A percentile compares a stretch with the other conserved stretches of the same genome.
These are phyloP conservation scores for Jaminaea rosea DNA, from an alignment of 1,284 basidiomycete genomes.

Conservation along the genomic window DNA sequence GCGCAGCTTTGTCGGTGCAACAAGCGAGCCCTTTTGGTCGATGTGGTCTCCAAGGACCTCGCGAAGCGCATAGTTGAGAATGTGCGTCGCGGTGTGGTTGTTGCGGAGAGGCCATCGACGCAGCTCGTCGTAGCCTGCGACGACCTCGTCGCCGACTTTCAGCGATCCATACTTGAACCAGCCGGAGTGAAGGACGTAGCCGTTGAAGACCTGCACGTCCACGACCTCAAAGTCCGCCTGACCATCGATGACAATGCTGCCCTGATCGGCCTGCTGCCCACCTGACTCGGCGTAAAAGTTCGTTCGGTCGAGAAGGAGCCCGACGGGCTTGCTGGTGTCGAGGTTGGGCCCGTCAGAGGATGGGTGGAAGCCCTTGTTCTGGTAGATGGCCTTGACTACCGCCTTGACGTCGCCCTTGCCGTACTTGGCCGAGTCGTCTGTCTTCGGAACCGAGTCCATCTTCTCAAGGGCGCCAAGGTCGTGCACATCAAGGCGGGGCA, in stretches of 20 bases:
- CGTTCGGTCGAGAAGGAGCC: constrained; percentile 83
- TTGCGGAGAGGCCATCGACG: constrained; percentile 90
- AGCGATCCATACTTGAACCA: constrained; percentile 68
- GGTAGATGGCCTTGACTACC: constrained; percentile 75
- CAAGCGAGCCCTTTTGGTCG: constrained; percentile 95
- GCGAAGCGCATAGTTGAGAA: constrained; percentile 86
- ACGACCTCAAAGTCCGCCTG: constrained; percentile 84
- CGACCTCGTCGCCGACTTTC: constrained; percentile 61
- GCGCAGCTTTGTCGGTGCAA: constrained; percentile 85
- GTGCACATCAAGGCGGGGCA: constrained; percentile 89
- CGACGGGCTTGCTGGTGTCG: constrained; percentile 56
- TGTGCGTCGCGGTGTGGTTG: constrained; percentile 97
- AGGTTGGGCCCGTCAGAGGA: constrained; percentile 59
- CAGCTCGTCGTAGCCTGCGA: constrained; percentile 63
- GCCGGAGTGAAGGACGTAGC: constrained; percentile 83
- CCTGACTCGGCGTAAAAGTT: constrained; percentile 96
- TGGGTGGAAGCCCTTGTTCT: constrained; percentile 65
- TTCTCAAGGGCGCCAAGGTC: constrained; percentile 81
- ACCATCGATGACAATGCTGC: constrained; percentile 85
- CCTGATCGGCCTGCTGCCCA: constrained; percentile 94
- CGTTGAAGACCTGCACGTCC: constrained; percentile 78
- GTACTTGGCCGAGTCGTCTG: constrained; percentile 85
- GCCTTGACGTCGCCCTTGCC: constrained; percentile 72
- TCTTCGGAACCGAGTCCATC: constrained; percentile 73
- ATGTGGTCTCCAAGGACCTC: constrained; percentile 92